Conservation (phyloP, 1,284 basidiomycete genomes). For the Fistulinella cinereoalba region DNA sequence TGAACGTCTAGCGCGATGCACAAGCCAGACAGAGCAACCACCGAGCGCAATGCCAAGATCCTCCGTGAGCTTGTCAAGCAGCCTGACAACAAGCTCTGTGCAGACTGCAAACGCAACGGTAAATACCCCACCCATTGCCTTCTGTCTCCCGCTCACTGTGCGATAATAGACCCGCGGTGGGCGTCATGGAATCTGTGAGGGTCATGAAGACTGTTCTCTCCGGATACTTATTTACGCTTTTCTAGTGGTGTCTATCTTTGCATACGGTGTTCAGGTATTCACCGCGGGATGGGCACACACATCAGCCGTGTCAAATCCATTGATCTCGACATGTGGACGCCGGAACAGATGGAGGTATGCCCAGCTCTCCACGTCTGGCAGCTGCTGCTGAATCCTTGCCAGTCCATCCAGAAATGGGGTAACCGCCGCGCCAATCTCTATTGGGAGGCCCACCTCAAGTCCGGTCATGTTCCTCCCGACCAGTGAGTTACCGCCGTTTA, state of each 20-base stretch:
- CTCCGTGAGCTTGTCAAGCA: slow-evolving; percentile 83
- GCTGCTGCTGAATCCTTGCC: neutral
- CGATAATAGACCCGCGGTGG: slow-evolving; percentile 85
- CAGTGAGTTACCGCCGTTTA: slow-evolving; percentile 69
- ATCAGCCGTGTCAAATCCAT: slow-evolving; percentile 97
- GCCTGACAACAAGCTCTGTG: slow-evolving; percentile 92
- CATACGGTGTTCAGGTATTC: slow-evolving; percentile 97
- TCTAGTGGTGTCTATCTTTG: slow-evolving; percentile 87
- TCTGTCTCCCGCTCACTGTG: neutral
- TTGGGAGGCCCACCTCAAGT: slow-evolving; percentile 95
- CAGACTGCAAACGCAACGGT: slow-evolving; percentile 94
- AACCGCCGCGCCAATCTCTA: slow-evolving; percentile 90
- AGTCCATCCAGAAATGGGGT: slow-evolving; percentile 93
- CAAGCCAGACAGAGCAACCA: slow-evolving; percentile 79
- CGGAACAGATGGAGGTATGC: slow-evolving; percentile 90
- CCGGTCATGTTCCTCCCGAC: slow-evolving; percentile 91
- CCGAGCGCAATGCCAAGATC: slow-evolving; percentile 72
- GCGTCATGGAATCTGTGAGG: slow-evolving; percentile 94
- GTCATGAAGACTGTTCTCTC: neutral
- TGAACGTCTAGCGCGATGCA: slow-evolving; percentile 56
- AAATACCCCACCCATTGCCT: slow-evolving; percentile 23
- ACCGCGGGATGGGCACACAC: slow-evolving; percentile 97
- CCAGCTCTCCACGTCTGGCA: neutral
- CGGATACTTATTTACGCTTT: slow-evolving; percentile 6
- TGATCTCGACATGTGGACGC: slow-evolving; percentile 97